Percentiles rank a stretch among this genome's conserved stretches.
These are phyloP conservation scores for Asterophora lycoperdoides DNA, from an alignment of 768 basidiomycete species.

Conservation along the genomic window DNA sequence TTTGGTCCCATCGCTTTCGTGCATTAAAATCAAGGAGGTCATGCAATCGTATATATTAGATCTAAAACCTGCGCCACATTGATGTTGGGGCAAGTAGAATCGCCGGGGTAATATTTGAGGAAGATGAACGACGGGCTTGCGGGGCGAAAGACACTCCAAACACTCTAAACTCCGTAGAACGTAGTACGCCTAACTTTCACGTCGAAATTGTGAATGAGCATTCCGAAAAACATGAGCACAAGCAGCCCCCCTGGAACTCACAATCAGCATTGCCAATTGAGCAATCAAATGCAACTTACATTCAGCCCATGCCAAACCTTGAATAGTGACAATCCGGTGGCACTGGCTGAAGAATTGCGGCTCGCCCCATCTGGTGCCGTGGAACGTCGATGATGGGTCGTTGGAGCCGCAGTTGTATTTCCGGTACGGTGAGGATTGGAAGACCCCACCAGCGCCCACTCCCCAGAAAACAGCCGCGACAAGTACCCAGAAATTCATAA, in stretches of 20 bases:
- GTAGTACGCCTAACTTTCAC: slow-evolving; percentile 5
- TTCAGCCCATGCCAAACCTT: slow-evolving; percentile 13
- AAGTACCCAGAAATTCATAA: slow-evolving; percentile 10
- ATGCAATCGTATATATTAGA: too few relatives aligned
- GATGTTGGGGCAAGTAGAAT: too few relatives aligned
- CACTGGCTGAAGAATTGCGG: slow-evolving; percentile 13
- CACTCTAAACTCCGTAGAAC: slow-evolving; percentile 8
- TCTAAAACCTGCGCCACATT: too few relatives aligned
- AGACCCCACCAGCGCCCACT: slow-evolving; percentile 8
- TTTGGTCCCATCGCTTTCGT: too few relatives aligned
- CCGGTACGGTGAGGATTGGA: slow-evolving; percentile 11
- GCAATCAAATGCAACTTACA: not conserved
- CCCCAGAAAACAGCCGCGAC: slow-evolving; percentile 15
- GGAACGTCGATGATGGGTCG: not conserved
- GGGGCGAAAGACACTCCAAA: too few relatives aligned
- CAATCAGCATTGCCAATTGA: not conserved
- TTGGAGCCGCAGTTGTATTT: not conserved
- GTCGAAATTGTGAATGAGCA: slow-evolving; percentile 6
- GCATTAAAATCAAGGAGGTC: too few relatives aligned
- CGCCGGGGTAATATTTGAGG: too few relatives aligned
- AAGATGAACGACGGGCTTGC: too few relatives aligned
- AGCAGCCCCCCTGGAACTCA: slow-evolving; percentile 7
- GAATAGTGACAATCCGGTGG: slow-evolving; percentile 12
- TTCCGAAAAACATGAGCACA: slow-evolving; percentile 10
- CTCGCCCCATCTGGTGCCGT: too few relatives aligned